phyloP scores from a whole-genome alignment of 23 red algal species.

The Cyanidiococcus yangmingshanensis region DNA sequence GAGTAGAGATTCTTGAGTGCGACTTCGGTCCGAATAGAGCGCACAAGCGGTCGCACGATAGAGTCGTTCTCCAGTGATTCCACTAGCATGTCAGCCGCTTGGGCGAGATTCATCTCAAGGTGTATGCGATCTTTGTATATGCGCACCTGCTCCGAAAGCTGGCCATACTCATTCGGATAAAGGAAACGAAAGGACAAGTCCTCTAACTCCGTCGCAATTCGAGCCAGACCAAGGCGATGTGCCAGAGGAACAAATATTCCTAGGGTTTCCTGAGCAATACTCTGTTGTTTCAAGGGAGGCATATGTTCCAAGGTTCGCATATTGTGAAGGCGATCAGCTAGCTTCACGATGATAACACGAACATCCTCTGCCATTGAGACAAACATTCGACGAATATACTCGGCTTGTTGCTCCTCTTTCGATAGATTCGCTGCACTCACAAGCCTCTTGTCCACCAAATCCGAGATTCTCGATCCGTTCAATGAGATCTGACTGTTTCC shows the following conservation, averaged over 20 bases:
- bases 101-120: conserved; percentile 13
- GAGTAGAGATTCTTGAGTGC: conserved; percentile 25
- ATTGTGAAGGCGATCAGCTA: conserved; percentile 34
- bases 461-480: background rate
- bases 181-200: conserved; percentile 18
- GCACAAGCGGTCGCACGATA: conserved; percentile 17
- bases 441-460: background rate
- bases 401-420: conserved; percentile 28
- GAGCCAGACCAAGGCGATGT: conserved; percentile 25
- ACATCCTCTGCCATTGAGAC: conserved; percentile 32
- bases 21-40: background rate
- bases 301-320: conserved; percentile 37
- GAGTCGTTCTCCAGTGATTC: conserved; percentile 22
- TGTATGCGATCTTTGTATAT: conserved; percentile 10
- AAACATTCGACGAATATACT: conserved; percentile 34
- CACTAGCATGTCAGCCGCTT: conserved; percentile 13
- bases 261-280: conserved; percentile 29
- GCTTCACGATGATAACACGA: conserved; percentile 31
- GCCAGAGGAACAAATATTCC: conserved; percentile 35
- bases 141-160: conserved; percentile 13
- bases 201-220: conserved; percentile 30
- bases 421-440: background rate
- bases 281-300: conserved; percentile 12
- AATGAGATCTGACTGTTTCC: background rate
- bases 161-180: conserved; percentile 30